Conservation (phyloP, 2,329 filamentous ascomycete genomes). For the Amauroascus niger region DNA sequence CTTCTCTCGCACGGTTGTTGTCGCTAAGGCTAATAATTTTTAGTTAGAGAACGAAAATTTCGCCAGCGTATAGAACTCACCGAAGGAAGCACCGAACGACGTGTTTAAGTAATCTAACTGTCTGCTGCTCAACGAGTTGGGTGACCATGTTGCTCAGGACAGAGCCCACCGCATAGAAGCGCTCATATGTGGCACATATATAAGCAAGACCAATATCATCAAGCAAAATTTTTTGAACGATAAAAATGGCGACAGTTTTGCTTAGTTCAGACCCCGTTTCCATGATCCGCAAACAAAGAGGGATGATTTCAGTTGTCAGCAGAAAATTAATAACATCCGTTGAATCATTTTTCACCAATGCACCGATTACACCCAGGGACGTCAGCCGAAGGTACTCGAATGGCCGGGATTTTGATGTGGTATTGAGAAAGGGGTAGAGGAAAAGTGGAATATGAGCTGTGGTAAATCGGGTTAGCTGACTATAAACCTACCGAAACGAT, state of each 20-base stretch:
- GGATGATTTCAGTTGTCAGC: slow-evolving; percentile 95
- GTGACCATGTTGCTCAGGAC: slow-evolving; percentile 98
- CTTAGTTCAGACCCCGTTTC: slow-evolving; percentile 96
- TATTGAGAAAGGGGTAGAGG: slow-evolving; percentile 96
- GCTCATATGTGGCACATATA: slow-evolving; percentile 96
- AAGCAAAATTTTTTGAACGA: slow-evolving; percentile 95
- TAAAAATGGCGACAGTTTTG: slow-evolving; percentile 99
- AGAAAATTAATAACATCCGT: slow-evolving; percentile 99
- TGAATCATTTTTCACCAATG: slow-evolving; percentile 96
- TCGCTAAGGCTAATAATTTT: slow-evolving; percentile 63
- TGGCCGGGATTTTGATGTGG: slow-evolving; percentile 91
- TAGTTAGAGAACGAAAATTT: slow-evolving; percentile 3
- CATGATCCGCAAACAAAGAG: slow-evolving; percentile 95
- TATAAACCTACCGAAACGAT: not conserved
- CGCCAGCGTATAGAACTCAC: slow-evolving; percentile 43
- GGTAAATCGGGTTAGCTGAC: not conserved
- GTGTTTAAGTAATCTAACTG: slow-evolving; percentile 88
- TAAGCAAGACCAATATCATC: slow-evolving; percentile 96
- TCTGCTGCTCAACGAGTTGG: slow-evolving; percentile 95
- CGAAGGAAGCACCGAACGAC: slow-evolving; percentile 94
- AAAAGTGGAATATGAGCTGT: slow-evolving; percentile 93
- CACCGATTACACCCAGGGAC: slow-evolving; percentile 90
- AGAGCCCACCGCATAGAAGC: slow-evolving; percentile 95
- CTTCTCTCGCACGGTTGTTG: slow-evolving; percentile 89
- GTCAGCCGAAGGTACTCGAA: slow-evolving; percentile 97